Percentiles rank a stretch among this genome's conserved stretches.
These are phyloP conservation scores for Lactuca sativa DNA, from an alignment of 129 eudicot species.

Conservation along the genomic window DNA sequence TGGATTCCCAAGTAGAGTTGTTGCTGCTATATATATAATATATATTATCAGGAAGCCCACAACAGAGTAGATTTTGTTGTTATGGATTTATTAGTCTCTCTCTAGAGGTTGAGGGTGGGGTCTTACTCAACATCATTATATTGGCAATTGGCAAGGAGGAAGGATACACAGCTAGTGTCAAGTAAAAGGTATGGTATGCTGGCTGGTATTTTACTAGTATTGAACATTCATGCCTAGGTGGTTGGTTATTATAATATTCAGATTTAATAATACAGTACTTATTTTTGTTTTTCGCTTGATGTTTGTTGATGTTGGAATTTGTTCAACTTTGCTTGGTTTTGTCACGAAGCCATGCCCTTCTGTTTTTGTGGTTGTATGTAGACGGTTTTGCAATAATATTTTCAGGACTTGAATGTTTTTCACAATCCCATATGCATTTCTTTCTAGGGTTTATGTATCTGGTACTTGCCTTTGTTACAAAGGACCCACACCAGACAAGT, in stretches of 20 bases:
- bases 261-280: neutral
- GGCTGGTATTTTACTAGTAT: conserved; percentile 5
- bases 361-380: conserved; percentile 20
- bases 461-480: no score
- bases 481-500: no score
- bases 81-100: conserved; percentile 1
- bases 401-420: conserved; percentile 1
- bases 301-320: conserved; percentile 1
- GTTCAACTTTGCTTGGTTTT: neutral
- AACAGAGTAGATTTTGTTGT: conserved; percentile 23
- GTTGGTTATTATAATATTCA: conserved; percentile 1
- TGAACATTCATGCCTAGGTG: conserved; percentile 2
- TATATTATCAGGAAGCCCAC: conserved; percentile 18
- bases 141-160: no score
- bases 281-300: conserved; percentile 13
- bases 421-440: neutral
- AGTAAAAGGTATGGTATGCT: conserved; percentile 8
- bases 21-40: conserved; percentile 1
- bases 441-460: no score
- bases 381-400: conserved; percentile 24
- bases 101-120: conserved; percentile 9
- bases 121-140: neutral
- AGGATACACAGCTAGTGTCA: neutral
- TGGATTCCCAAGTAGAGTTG: conserved; percentile 15
- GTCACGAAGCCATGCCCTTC: neutral